Base-by-base conservation (phyloP, 441 rosid species). In the Manihot esculenta region DNA sequence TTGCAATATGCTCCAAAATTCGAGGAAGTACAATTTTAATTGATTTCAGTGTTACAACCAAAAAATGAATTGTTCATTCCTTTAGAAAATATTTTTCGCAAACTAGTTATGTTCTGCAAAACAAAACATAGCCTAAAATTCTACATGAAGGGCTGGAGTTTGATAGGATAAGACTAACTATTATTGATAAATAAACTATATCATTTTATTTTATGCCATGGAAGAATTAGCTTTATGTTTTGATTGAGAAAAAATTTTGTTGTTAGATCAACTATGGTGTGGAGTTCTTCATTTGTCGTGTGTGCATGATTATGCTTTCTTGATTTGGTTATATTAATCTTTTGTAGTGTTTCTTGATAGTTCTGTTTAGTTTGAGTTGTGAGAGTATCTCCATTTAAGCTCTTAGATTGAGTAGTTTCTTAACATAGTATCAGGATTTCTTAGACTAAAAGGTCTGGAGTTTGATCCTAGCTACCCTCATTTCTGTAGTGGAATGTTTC, bases 291-390 rank as follows among this genome's bases (percentile, higher is more conserved):
- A 13, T 20, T 10, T 27, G n/a, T 27, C 56, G 38, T 53, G 61
- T 54, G 13, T 23, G n/a, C 15, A 12, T 54, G 21, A 35, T 53
- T 54, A 1, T 53, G 26, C 48, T 67, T 21, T 54, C 45, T 67
- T 14, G 33, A 13, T 55, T 53, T 53, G 60, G 33, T 33, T 53
- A 67, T 35, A 33, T 15, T 14, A 15, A 38, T 35, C 58, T 8
- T 53, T 20, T 38, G 33, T 38, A 20, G 60, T 44, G 59, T 21
- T 67, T 30, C 26, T 67, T 51, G 20, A 20, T 67, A 67, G 38
- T 67, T 67, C 53, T 55, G 70, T 67, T 26, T 33, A 18, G 6
- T 60, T 60, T 35, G 21, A 35, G 24, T 9, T 53, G 4, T 9
- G 26, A 53, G 57, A 53, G 10, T 10, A 6, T n/a, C 57, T 53